A percentile compares a stretch with the other conserved stretches of the same genome.
phyloP scores from a whole-genome alignment of 768 basidiomycete genomes.

The Leccinum rimulosum region DNA sequence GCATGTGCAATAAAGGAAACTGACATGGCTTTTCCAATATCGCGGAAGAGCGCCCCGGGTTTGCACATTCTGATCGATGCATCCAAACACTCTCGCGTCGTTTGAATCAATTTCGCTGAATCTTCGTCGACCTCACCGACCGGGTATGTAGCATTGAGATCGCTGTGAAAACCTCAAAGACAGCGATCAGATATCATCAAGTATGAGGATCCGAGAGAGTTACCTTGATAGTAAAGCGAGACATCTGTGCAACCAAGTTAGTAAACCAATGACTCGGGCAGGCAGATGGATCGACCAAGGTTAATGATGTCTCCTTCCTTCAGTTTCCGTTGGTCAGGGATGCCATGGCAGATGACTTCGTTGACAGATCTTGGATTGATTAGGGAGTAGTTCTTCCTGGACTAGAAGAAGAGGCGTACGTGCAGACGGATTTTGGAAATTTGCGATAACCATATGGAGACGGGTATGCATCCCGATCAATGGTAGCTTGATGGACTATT shows the following conservation, averaged over 20 bases:
- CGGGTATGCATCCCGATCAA: conserved; percentile 91
- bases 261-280: conserved; percentile 12
- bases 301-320: conserved; percentile 96
- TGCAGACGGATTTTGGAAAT: conserved; percentile 97
- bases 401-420: conserved; percentile 48
- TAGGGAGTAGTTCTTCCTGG: conserved; percentile 2
- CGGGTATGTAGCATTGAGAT: conserved; percentile 91
- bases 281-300: conserved; percentile 54
- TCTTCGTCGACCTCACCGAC: conserved; percentile 85
- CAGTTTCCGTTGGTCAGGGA: conserved; percentile 81
- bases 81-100: conserved; percentile 80
- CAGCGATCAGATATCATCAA: background rate
- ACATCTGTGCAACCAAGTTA: conserved; percentile 53
- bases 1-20: conserved; percentile 29
- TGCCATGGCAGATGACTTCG: conserved; percentile 96
- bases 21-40: conserved; percentile 84
- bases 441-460: conserved; percentile 88
- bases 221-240: conserved; percentile 75
- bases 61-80: conserved; percentile 91
- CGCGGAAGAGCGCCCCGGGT: conserved; percentile 87
- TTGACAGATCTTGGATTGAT: conserved; percentile 69
- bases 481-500: conserved; percentile 87
- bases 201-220: conserved; percentile 9
- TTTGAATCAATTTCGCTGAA: conserved; percentile 75
- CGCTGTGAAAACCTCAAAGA: conserved; percentile 77